These are phyloP conservation scores for Aspergillus quadricinctus DNA, from an alignment of 2,329 filamentous ascomycete genomes.

Conservation along the genomic window DNA sequence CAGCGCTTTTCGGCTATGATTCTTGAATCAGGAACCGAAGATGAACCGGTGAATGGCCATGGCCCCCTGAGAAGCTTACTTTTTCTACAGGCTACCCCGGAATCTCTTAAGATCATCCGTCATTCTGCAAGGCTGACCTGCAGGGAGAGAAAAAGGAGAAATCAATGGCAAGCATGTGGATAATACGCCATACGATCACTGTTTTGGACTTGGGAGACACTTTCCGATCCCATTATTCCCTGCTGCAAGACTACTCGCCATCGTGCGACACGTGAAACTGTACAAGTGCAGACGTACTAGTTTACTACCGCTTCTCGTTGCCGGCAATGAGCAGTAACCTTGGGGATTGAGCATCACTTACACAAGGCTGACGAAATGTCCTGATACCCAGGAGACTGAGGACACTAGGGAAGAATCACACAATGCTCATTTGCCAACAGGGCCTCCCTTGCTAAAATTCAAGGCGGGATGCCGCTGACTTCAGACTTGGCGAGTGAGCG, in stretches of 20 bases:
- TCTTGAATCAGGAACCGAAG: slow-evolving; percentile 3
- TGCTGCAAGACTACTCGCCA: slow-evolving; percentile 1
- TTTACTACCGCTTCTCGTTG: background rate
- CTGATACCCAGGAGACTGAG: background rate
- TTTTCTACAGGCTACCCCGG: slow-evolving; percentile 7
- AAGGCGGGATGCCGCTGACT: background rate
- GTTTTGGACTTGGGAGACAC: too few relatives aligned
- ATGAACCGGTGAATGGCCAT: slow-evolving; percentile 1
- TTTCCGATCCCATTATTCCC: background rate
- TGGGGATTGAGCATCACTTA: background rate
- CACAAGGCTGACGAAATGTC: slow-evolving; percentile 1
- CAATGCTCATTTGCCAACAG: background rate
- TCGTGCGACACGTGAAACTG: slow-evolving; percentile 11
- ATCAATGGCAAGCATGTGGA: background rate
- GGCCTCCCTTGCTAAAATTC: background rate
- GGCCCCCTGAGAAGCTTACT: slow-evolving; percentile 10
- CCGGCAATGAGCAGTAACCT: background rate
- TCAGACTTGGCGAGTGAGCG: background rate
- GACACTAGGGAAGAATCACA: background rate
- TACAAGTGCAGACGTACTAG: background rate
- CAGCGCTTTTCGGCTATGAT: background rate
- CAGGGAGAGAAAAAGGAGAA: slow-evolving; percentile 1
- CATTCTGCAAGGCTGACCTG: background rate
- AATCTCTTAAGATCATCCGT: slow-evolving; percentile 3
- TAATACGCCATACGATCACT: too few relatives aligned